These are phyloP conservation scores for Lagenidium sp. DNA, from an alignment of 352 stramenopile genomes.

Conservation along the genomic window DNA sequence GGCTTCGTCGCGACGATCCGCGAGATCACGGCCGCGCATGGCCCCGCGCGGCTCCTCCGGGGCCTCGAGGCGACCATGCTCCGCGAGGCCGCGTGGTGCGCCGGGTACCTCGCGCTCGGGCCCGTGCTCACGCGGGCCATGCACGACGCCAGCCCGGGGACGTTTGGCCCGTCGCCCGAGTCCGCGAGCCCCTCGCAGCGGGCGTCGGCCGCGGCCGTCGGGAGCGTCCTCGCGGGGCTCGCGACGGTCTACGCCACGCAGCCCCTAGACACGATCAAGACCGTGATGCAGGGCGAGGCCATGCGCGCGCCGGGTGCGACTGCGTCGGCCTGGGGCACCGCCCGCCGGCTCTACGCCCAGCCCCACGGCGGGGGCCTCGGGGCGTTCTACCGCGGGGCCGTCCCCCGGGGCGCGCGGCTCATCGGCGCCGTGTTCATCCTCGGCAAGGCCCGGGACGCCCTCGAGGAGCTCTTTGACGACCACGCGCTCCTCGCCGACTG, in stretches of 20 bases:
- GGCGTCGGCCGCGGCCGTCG: conserved; percentile 43
- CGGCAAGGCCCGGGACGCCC: conserved; percentile 50
- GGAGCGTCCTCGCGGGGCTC: conserved; percentile 63
- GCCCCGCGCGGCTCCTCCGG: conserved; percentile 40
- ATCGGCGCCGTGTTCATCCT: conserved; percentile 81
- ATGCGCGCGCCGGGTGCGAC: conserved; percentile 25
- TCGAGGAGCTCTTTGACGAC: conserved; percentile 67
- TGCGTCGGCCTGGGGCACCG: conserved; percentile 29
- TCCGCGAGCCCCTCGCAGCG: conserved; percentile 50
- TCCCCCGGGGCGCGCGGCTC: conserved; percentile 69
- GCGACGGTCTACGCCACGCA: conserved; percentile 70
- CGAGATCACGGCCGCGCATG: conserved; percentile 37
- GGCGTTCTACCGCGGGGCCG: conserved; percentile 59
- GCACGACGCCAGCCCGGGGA: conserved; percentile 33
- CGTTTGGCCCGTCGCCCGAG: conserved; percentile 37
- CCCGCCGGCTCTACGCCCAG: conserved; percentile 32
- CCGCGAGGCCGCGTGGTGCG: conserved; percentile 69
- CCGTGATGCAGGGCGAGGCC: conserved; percentile 76
- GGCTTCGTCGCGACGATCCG: conserved; percentile 49
- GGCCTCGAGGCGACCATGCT: conserved; percentile 48
- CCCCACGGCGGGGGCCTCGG: conserved; percentile 29
- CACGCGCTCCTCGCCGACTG: conserved; percentile 33
- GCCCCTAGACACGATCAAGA: conserved; percentile 81
- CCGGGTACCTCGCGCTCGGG: conserved; percentile 66
- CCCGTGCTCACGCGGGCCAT: conserved; percentile 60